phyloP scores from a whole-genome alignment of 805 yeast genomes.

The Brettanomyces nanus region DNA sequence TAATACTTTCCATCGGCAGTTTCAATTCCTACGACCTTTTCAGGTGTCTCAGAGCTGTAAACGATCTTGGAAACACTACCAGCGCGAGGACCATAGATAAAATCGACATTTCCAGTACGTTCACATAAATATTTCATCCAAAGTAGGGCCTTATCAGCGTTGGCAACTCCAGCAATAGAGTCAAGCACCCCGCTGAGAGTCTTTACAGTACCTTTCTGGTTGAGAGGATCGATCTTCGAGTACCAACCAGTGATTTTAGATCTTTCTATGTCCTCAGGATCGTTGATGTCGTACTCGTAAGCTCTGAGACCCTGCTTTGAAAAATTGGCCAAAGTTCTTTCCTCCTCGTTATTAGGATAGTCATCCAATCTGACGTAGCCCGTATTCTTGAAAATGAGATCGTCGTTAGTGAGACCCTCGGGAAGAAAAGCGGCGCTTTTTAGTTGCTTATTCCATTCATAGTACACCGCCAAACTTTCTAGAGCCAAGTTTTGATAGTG shows the following conservation, averaged over 20 bases:
- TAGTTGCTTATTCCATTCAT: slow-evolving; percentile 12
- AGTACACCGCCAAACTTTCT: slow-evolving; percentile 20
- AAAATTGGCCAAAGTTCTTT: slow-evolving; percentile 8
- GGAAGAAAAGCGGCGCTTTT: slow-evolving; percentile 11
- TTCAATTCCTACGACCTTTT: slow-evolving; percentile 19
- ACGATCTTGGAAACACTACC: slow-evolving; percentile 11
- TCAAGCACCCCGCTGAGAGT: slow-evolving; percentile 19
- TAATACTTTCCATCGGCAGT: slow-evolving; percentile 22
- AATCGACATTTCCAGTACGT: slow-evolving; percentile 24
- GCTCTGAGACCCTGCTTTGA: slow-evolving; percentile 19
- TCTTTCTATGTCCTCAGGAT: slow-evolving; percentile 20
- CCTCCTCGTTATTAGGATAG: slow-evolving; percentile 10
- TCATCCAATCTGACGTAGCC: slow-evolving; percentile 20
- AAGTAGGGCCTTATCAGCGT: slow-evolving; percentile 24
- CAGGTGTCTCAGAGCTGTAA: neutral
- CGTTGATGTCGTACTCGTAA: slow-evolving; percentile 21
- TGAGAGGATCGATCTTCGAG: slow-evolving; percentile 14
- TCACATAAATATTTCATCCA: slow-evolving; percentile 20
- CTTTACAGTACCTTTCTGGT: slow-evolving; percentile 7
- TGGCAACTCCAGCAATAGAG: slow-evolving; percentile 23
- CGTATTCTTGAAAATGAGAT: slow-evolving; percentile 4
- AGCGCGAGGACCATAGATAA: slow-evolving; percentile 21
- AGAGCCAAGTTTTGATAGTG: slow-evolving; percentile 27
- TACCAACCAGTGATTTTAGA: slow-evolving; percentile 25
- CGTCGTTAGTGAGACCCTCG: slow-evolving; percentile 11